A percentile compares a stretch with the other conserved stretches of the same genome.
phyloP scores from a whole-genome alignment of 1,139 yeast species.

The Geotrichum carabidarum region DNA sequence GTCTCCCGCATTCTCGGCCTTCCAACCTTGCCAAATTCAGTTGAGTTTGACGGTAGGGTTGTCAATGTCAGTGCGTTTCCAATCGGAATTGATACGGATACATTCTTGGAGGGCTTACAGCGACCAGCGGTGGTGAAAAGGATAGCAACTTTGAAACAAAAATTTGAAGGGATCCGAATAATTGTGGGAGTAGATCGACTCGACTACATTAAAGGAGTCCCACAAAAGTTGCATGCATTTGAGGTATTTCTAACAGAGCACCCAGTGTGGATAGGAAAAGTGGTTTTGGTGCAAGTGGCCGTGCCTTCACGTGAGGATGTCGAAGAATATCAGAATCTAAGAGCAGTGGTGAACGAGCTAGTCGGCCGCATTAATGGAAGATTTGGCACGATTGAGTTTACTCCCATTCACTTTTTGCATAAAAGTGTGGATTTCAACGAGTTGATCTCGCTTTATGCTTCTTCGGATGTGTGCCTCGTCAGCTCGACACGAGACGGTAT shows the following conservation, averaged over 20 bases:
- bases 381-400: constrained; percentile 95
- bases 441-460: constrained; percentile 75
- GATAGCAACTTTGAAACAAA: constrained; percentile 54
- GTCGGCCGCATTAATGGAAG: constrained; percentile 96
- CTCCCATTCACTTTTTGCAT: constrained; percentile 95
- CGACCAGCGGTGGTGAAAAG: constrained; percentile 60
- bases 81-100: constrained; percentile 93
- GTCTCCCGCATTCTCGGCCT: constrained; percentile 83
- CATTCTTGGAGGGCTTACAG: constrained; percentile 74
- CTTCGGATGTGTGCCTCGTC: constrained; percentile 87
- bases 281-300: constrained; percentile 91
- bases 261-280: constrained; percentile 98
- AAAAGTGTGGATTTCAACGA: constrained; percentile 87
- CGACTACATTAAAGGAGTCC: constrained; percentile 96
- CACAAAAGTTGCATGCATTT: constrained; percentile 92
- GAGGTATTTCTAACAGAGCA: constrained; percentile 87
- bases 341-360: constrained; percentile 91
- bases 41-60: constrained; percentile 67
- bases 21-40: constrained; percentile 86
- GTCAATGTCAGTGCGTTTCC: constrained; percentile 96
- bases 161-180: constrained; percentile 68
- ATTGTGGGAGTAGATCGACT: constrained; percentile 94
- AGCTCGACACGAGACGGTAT: constrained; percentile 96
- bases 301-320: constrained; percentile 98
- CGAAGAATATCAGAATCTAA: constrained; percentile 89